These are phyloP conservation scores for Saccharomycopsis crataegensis DNA, from an alignment of 1,139 yeast genomes.

Conservation along the genomic window DNA sequence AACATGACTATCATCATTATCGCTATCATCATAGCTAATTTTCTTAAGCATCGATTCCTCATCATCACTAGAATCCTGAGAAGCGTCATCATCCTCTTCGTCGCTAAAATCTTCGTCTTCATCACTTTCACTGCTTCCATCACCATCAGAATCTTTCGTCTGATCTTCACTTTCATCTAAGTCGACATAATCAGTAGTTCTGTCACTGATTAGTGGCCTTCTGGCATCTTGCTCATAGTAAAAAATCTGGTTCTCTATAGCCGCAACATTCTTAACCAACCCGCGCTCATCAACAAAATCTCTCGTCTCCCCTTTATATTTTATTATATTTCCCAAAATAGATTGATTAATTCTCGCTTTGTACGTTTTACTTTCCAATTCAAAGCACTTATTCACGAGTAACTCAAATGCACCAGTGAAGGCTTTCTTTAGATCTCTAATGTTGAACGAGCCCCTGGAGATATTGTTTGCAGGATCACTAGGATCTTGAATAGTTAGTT, in stretches of 20 bases:
- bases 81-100: not conserved
- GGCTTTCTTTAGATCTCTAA: slow-evolving; percentile 75
- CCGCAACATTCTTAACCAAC: slow-evolving; percentile 56
- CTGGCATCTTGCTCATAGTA: slow-evolving; percentile 21
- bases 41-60: not conserved
- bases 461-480: slow-evolving; percentile 77
- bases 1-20: not conserved
- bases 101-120: slow-evolving; percentile 16
- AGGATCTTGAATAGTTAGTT: slow-evolving; percentile 85
- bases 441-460: slow-evolving; percentile 77
- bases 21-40: not conserved
- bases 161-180: slow-evolving; percentile 8
- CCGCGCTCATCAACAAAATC: slow-evolving; percentile 75
- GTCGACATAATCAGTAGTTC: slow-evolving; percentile 17
- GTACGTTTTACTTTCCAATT: slow-evolving; percentile 47
- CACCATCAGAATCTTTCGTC: slow-evolving; percentile 3
- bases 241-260: slow-evolving; percentile 28
- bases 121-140: slow-evolving; percentile 14
- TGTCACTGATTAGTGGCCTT: slow-evolving; percentile 17
- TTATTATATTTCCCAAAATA: slow-evolving; percentile 74
- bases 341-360: slow-evolving; percentile 65
- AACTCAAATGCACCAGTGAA: slow-evolving; percentile 89
- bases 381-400: slow-evolving; percentile 65
- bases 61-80: not conserved
- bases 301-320: slow-evolving; percentile 66